Base-by-base conservation (phyloP, 2,329 filamentous ascomycete genomes). In the Trematosphaeria pertusa region DNA sequence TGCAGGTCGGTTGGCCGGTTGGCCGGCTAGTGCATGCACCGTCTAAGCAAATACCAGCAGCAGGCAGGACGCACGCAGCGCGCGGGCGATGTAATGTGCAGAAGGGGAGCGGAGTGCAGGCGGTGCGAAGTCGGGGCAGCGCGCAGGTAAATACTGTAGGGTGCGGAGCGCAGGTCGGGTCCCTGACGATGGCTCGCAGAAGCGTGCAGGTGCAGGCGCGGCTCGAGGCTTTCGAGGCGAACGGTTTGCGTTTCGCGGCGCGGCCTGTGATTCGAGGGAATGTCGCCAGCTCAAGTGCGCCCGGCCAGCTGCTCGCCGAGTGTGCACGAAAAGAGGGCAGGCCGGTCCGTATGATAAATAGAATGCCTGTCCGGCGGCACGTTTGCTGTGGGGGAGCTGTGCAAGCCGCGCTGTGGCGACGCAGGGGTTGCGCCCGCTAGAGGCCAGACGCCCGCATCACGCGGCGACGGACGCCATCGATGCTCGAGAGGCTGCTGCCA, bases 1-100 rank as follows among this genome's bases (percentile, higher is more conserved):
- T 48, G 50, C 38, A 28, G 14, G 46, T 35, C 38, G 47, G 36
- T 22, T n/a, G 45, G 37, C 6, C 9, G 20, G 35, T 50, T n/a
- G n/a, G 32, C 32, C 21, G 40, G 22, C 41, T 57, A 59, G 51
- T 55, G 49, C 44, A 54, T 57, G 55, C 46, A 48, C 43, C 50
- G 51, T 46, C 20, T 51, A 55, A 43, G 37, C 39, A 46, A 52
- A 52, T 48, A 14, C 17, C 26, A 20, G 24, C 21, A 34, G 28
- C 15, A 35, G 22, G 31, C 9, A 21, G 8, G 21, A 34, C 24
- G 24, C 28, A 19, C 3, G 20, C 17, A 22, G 35, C 5, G 22
- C 20, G 22, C 20, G 14, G 18, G 31, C 24, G 39, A 12, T 15
- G 3, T 15, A 7, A 8, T 6, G 21, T 10, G 14, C 18, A 33